Evolutionary conservation across 345 rosid species (phyloP).

Genomic region (Gossypium bickii): DNA sequence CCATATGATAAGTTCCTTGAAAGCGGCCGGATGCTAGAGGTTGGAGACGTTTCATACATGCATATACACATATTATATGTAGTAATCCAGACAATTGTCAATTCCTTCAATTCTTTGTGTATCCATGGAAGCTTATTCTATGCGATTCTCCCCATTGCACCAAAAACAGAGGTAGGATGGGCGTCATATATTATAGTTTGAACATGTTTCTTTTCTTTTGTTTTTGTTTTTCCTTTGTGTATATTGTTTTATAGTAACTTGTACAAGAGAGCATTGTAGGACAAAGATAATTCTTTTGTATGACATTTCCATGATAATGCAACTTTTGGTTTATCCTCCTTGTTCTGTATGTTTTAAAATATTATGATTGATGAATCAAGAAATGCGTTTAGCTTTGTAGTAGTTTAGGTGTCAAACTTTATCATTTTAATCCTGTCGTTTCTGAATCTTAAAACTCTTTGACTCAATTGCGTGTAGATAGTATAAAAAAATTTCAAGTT

Average conservation of each 20-base stretch:
- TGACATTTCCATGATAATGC: neutral
- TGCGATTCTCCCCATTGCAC: neutral
- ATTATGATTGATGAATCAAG: neutral
- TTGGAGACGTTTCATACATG: neutral
- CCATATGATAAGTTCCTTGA: conserved; percentile 78
- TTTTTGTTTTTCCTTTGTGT: neutral
- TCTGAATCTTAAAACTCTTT: too few relatives aligned
- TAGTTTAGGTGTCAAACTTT: too few relatives aligned
- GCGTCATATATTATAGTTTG: neutral
- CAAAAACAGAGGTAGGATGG: neutral
- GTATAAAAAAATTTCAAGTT: neutral
- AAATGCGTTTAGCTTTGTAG: neutral
- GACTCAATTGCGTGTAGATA: neutral
- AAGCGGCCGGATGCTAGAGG: conserved; percentile 73
- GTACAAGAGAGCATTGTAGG: neutral
- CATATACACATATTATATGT: neutral
- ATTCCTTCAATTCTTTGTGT: neutral
- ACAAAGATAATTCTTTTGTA: neutral
- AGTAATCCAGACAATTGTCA: neutral
- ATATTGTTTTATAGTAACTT: neutral
- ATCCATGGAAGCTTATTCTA: neutral
- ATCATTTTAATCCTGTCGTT: neutral
- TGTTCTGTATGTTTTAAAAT: neutral
- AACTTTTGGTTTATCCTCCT: neutral
- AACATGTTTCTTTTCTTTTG: neutral